These are phyloP conservation scores for Penicillium olsonii DNA, from an alignment of 2,329 filamentous ascomycete genomes.

Conservation along the genomic window DNA sequence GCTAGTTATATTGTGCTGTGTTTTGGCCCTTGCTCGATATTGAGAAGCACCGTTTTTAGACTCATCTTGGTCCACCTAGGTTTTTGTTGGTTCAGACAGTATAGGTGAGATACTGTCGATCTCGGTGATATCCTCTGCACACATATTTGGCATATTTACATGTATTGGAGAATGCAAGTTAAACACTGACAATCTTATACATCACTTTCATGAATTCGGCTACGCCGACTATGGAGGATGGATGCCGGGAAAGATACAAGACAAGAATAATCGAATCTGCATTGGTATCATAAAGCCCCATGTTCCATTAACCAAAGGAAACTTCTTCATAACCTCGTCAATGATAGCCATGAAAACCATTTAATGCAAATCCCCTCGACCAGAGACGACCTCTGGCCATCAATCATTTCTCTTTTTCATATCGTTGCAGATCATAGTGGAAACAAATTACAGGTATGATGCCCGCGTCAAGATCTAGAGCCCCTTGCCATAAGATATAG, in stretches of 20 bases:
- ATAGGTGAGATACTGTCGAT: background rate
- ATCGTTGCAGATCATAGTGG: slow-evolving; percentile 16
- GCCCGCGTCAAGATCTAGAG: slow-evolving; percentile 7
- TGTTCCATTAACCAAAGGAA: slow-evolving; percentile 2
- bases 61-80: background rate
- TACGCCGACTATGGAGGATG: too few relatives aligned
- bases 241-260: too few relatives aligned
- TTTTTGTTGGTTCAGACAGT: background rate
- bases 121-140: background rate
- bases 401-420: slow-evolving; percentile 15
- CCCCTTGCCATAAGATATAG: background rate
- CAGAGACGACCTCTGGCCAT: background rate
- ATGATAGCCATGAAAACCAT: slow-evolving; percentile 1
- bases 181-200: too few relatives aligned
- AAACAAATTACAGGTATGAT: slow-evolving; percentile 11
- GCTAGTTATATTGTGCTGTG: background rate
- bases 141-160: too few relatives aligned
- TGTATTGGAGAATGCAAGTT: too few relatives aligned
- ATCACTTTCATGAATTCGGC: too few relatives aligned
- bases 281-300: slow-evolving; percentile 3
- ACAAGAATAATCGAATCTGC: background rate
- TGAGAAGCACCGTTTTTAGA: background rate
- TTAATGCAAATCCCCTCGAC: background rate
- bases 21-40: background rate
- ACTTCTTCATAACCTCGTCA: slow-evolving; percentile 6